Base-by-base conservation (phyloP, 257 asterid genomes). In the Eustoma russellianum region DNA sequence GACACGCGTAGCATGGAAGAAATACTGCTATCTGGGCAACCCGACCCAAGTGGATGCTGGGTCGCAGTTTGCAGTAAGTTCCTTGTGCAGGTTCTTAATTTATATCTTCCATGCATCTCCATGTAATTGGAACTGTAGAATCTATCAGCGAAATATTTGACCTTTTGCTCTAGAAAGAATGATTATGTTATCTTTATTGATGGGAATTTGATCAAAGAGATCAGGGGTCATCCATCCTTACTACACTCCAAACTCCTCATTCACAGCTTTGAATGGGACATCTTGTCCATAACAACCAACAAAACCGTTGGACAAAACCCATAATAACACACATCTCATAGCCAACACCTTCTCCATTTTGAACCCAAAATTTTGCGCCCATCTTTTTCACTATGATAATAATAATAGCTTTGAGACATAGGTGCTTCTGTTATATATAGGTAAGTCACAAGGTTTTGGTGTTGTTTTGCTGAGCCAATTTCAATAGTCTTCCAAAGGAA, bases 171-270 rank as follows among this genome's bases (percentile, higher is more conserved):
- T n/a, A n/a, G n/a, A 3, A 19, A 19, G 2, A 1, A 3, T 3
- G 28, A 44, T 6, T 6, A n/a, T 44, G 9, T 1, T 0, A n/a
- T 50, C 55, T 5, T 49, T 18, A 15, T 66, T 66, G 60, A 70
- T 69, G 46, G 65, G 62, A 62, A 71, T 71, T 46, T 13, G 58
- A 41, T 66, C 61, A 17, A 77, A 72, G 43, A 77, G 65, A 46
- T 55, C 41, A 2, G 79, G 79, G 15, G 67, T 69, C 83, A 77
- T 77, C 83, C 77, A 77, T 16, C 74, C 83, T 62, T 72, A 52
- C 48, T 0, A 77, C 74, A 51, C 72, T 70, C 83, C 78, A 76
- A n/a, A 47, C 76, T 9, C 78, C 82, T 48, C 72, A 61, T 72
- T 73, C 17, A 65, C 83, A 34, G 77, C 62, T 49, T 49, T 49